Evolutionary conservation across 257 asterid species (phyloP), one percentile per base, ranked within the genome.

Genomic region (Datura wrightii): DNA sequence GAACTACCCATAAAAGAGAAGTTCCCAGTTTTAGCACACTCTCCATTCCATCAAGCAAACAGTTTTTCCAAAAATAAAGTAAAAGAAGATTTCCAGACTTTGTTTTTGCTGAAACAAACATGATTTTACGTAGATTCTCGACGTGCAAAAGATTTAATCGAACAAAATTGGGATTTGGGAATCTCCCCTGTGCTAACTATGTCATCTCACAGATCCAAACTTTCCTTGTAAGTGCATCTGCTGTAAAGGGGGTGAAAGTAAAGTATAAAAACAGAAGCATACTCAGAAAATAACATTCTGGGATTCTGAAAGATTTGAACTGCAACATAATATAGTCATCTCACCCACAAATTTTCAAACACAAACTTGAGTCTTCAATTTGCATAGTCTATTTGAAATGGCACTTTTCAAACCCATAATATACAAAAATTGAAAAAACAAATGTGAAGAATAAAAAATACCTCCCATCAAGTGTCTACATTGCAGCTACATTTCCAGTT

Each of bases 351-450:
- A 52, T 50, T 50, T 76, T 8, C 81, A 44, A 76, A 13, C 62
- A 50, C 81, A 76, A 48, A 5, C 4, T 74, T 24, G 62, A 76
- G 81, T 74, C 59, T 74, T 74, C 42, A 83, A 83, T 41, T 50
- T 18, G 31, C 82, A 72, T 3, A 79, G 54, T 56, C 39, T 72
- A 41, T 56, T 44, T 15, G 62, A 39, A 59, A 53, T 37, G 80
- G 83, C 85, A 71, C 58, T 74, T 78, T 80, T 76, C 87, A 86
- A 74, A 72, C 80, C 79, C 44, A 58, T 58, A 88, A 89, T 91
- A 87, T 92, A 90, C 93, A 93, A 82, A 71, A 69, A 48, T 82
- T 39, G 63, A 34, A 63, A 24, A 24, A 24, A 24, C 31, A 24
- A 24, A 24, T 24, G 44, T 44, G n/a, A 41, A 63, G 59, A 18